These are phyloP conservation scores for Russula vinacea DNA, from an alignment of 768 basidiomycete genomes.

Conservation along the genomic window DNA sequence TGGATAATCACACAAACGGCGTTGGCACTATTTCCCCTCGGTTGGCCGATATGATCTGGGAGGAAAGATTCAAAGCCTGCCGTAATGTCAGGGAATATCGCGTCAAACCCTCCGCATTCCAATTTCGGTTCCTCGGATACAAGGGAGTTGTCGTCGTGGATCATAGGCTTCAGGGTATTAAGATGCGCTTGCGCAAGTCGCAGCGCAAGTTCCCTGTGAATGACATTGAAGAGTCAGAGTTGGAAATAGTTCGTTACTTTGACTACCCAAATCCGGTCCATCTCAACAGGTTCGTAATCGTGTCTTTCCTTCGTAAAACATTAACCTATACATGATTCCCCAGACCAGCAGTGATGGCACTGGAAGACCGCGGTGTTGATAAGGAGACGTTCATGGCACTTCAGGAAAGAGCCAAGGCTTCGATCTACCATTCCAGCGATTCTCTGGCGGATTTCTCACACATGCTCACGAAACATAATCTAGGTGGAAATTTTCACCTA, in stretches of 20 bases:
- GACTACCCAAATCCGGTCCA: constrained; percentile 57
- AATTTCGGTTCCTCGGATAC: constrained; percentile 54
- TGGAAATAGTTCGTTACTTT: constrained; percentile 71
- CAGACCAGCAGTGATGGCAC: constrained; percentile 71
- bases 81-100: neutral
- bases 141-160: constrained; percentile 81
- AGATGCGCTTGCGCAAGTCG: constrained; percentile 65
- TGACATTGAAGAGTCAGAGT: constrained; percentile 46
- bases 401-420: constrained; percentile 55
- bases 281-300: constrained; percentile 59
- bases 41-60: constrained; percentile 60
- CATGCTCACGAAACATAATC: constrained; percentile 48
- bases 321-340: neutral
- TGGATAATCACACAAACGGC: constrained; percentile 44
- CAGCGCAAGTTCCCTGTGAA: constrained; percentile 72
- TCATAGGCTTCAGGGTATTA: constrained; percentile 49
- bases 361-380: constrained; percentile 70
- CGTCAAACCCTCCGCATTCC: constrained; percentile 53
- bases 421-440: constrained; percentile 58
- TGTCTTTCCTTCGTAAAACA: neutral
- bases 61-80: constrained; percentile 44
- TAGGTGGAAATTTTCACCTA: constrained; percentile 51
- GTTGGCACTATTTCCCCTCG: constrained; percentile 69
- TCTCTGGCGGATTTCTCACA: constrained; percentile 47
- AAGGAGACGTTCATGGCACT: constrained; percentile 56